Evolutionary conservation across 148 eudicot genomes (phyloP).

Genomic region (Amaranthus palmeri): DNA sequence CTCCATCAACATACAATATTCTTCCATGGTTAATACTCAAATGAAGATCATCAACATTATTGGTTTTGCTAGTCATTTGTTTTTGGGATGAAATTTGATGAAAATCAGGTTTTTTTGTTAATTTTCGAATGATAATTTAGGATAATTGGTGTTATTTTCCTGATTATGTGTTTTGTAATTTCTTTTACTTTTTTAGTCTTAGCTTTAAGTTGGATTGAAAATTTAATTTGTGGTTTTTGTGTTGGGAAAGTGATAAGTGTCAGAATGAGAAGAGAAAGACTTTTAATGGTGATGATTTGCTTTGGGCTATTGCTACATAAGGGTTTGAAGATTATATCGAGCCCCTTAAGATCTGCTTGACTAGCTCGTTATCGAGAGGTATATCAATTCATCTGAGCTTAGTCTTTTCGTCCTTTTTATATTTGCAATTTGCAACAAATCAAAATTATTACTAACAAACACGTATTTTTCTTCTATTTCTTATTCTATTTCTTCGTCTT

Average conservation of each 20-base stretch:
- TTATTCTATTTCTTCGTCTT: conserved; percentile 1
- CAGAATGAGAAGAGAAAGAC: conserved; percentile 93
- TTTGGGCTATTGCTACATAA: conserved; percentile 91
- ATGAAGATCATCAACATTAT: too few relatives aligned
- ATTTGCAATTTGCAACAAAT: background rate
- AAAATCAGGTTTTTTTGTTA: too few relatives aligned
- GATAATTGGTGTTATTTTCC: too few relatives aligned
- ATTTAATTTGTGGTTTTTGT: conserved; percentile 8
- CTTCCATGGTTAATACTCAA: too few relatives aligned
- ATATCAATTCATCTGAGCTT: too few relatives aligned
- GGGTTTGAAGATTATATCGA: conserved; percentile 27
- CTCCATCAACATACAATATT: too few relatives aligned
- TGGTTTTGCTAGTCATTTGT: too few relatives aligned
- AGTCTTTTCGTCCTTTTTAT: too few relatives aligned
- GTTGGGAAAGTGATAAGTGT: conserved; percentile 94
- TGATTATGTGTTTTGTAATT: background rate
- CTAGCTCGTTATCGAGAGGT: too few relatives aligned
- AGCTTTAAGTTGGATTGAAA: background rate
- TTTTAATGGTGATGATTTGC: conserved; percentile 90
- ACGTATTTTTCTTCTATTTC: background rate
- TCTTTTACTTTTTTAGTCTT: background rate
- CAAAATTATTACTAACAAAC: conserved; percentile 5
- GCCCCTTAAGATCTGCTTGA: too few relatives aligned
- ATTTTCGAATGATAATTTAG: too few relatives aligned
- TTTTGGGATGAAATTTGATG: too few relatives aligned